phyloP scores from a whole-genome alignment of 1,284 basidiomycete genomes.

The Ceratobasidium sp. region DNA sequence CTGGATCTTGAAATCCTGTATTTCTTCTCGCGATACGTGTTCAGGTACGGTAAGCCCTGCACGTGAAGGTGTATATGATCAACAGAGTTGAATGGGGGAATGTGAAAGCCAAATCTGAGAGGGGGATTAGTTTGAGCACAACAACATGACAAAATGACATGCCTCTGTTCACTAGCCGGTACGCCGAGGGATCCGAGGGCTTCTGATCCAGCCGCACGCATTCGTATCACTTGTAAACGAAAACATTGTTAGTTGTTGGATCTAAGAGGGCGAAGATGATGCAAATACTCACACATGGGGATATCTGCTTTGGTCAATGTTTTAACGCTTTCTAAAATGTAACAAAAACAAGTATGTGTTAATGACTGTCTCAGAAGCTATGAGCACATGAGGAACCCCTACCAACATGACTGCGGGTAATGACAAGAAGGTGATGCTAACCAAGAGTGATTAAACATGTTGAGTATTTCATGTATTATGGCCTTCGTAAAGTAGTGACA shows the following conservation, averaged over 20 bases:
- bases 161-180: slow-evolving; percentile 46
- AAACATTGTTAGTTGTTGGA: background rate
- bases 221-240: slow-evolving; percentile 51
- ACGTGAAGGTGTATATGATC: slow-evolving; percentile 61
- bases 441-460: background rate
- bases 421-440: slow-evolving; percentile 56
- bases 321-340: slow-evolving; percentile 52
- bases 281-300: slow-evolving; percentile 49
- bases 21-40: slow-evolving; percentile 52
- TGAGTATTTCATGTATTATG: background rate
- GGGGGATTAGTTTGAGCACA: background rate
- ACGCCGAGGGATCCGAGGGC: slow-evolving; percentile 48
- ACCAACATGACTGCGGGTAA: slow-evolving; percentile 56
- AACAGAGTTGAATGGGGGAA: slow-evolving; percentile 59
- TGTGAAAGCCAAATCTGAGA: slow-evolving; percentile 56
- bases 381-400: slow-evolving; percentile 10
- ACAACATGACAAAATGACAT: background rate
- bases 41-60: slow-evolving; percentile 55
- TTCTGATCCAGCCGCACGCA: slow-evolving; percentile 52
- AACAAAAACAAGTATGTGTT: slow-evolving; percentile 46
- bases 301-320: slow-evolving; percentile 52
- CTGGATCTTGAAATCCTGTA: slow-evolving; percentile 51
- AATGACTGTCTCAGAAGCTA: background rate
- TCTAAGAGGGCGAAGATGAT: background rate
- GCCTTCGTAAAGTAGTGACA: background rate